Evolutionary conservation across 1,284 basidiomycete genomes (phyloP).

Genomic region (Irpex rosettiformis): DNA sequence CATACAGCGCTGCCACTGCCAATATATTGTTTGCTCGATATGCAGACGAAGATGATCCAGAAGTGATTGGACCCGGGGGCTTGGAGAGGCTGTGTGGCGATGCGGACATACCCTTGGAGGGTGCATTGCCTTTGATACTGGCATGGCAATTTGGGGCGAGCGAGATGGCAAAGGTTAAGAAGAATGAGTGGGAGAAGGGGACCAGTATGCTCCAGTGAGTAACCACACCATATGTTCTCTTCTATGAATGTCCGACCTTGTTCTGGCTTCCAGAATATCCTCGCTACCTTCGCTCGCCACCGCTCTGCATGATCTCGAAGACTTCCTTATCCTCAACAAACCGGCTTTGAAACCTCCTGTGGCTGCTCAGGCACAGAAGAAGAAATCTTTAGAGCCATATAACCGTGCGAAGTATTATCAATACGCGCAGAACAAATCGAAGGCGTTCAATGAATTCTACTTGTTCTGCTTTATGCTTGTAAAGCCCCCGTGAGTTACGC

Average conservation of each 20-base stretch:
- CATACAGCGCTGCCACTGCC: slow-evolving; percentile 49
- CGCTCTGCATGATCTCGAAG: slow-evolving; percentile 58
- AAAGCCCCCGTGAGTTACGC: slow-evolving; percentile 50
- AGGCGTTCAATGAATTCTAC: slow-evolving; percentile 62
- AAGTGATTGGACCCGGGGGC: slow-evolving; percentile 63
- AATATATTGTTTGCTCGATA: slow-evolving; percentile 58
- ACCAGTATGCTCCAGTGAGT: slow-evolving; percentile 55
- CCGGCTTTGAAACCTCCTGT: slow-evolving; percentile 26
- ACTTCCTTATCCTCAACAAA: slow-evolving; percentile 52
- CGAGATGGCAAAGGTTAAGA: slow-evolving; percentile 67
- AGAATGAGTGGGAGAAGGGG: slow-evolving; percentile 65
- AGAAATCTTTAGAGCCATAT: slow-evolving; percentile 39
- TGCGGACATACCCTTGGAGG: slow-evolving; percentile 63
- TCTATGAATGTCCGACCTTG: no score
- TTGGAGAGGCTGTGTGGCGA: slow-evolving; percentile 65
- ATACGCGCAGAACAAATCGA: slow-evolving; percentile 46
- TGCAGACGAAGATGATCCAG: slow-evolving; percentile 54
- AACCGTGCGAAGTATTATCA: slow-evolving; percentile 48
- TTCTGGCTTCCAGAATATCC: slow-evolving; percentile 47
- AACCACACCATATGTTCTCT: background rate
- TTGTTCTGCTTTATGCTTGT: slow-evolving; percentile 63
- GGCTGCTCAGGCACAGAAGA: slow-evolving; percentile 30
- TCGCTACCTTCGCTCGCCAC: slow-evolving; percentile 46
- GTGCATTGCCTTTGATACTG: slow-evolving; percentile 62
- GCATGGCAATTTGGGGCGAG: slow-evolving; percentile 67